Evolutionary conservation across 1,139 yeast species (phyloP).

Genomic region (Groenewaldozyma auringiensis): DNA sequence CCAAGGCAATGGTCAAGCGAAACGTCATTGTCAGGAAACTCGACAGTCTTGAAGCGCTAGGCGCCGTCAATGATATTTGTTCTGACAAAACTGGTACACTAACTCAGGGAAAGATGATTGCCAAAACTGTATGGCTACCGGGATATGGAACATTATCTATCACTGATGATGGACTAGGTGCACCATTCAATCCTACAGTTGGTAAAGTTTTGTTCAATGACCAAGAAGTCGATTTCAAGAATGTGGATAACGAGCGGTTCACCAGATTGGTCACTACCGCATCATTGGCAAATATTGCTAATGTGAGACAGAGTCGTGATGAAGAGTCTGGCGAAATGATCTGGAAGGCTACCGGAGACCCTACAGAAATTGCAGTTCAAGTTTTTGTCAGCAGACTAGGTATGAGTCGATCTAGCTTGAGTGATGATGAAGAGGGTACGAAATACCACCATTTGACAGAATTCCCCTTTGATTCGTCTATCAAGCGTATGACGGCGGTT

Average conservation of each 20-base stretch:
- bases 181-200: constrained; percentile 64
- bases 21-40: constrained; percentile 71
- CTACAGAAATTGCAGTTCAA: constrained; percentile 77
- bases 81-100: constrained; percentile 67
- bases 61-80: constrained; percentile 74
- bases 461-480: constrained; percentile 70
- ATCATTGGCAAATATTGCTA: constrained; percentile 67
- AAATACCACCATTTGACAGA: constrained; percentile 46
- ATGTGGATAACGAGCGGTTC: constrained; percentile 23
- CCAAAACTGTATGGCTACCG: constrained; percentile 72
- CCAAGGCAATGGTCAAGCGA: constrained; percentile 65
- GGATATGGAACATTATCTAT: constrained; percentile 59
- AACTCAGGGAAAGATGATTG: constrained; percentile 75
- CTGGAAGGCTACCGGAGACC: constrained; percentile 80
- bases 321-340: constrained; percentile 32
- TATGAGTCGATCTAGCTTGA: constrained; percentile 17
- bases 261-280: constrained; percentile 51
- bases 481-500: constrained; percentile 66
- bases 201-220: constrained; percentile 43
- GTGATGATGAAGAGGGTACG: background rate
- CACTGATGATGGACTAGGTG: constrained; percentile 41
- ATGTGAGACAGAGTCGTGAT: constrained; percentile 39
- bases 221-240: constrained; percentile 19
- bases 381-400: constrained; percentile 57
- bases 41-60: constrained; percentile 72